Evolutionary conservation across 129 eudicot species (phyloP).

Genomic region (Erigeron canadensis): DNA sequence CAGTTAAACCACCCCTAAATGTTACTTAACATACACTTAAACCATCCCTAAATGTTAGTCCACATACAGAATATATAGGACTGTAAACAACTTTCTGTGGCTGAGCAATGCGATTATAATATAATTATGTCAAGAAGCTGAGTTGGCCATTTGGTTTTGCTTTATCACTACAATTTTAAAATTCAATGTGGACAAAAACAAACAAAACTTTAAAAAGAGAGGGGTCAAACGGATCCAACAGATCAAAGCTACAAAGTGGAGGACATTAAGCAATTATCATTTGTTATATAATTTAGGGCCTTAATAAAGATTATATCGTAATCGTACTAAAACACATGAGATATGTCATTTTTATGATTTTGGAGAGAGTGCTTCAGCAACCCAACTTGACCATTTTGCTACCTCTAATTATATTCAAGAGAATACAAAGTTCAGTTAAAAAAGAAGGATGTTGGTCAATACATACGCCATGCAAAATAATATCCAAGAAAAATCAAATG

Average conservation of each 20-base stretch:
- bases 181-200: not conserved
- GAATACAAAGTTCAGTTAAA: not conserved
- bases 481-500: not conserved
- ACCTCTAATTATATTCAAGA: no score
- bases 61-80: slow-evolving; percentile 6
- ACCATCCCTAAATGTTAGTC: slow-evolving; percentile 6
- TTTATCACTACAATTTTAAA: not conserved
- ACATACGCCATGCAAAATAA: slow-evolving; percentile 1
- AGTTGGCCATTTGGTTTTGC: not conserved
- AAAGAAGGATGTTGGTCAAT: slow-evolving; percentile 4
- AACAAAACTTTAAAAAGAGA: not conserved
- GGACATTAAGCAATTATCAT: no score
- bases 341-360: no score
- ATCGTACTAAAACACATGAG: no score
- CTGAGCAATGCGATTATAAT: slow-evolving; percentile 10
- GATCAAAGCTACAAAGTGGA: not conserved
- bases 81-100: not conserved
- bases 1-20: not conserved
- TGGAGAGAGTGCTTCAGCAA: not conserved
- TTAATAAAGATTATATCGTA: no score
- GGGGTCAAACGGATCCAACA: not conserved
- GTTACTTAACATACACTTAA: slow-evolving; percentile 6
- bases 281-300: no score
- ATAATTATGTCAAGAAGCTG: not conserved
- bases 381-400: not conserved